Conservation (phyloP, 192 early-diverging fungal genomes). For the Mortierella claussenii region DNA sequence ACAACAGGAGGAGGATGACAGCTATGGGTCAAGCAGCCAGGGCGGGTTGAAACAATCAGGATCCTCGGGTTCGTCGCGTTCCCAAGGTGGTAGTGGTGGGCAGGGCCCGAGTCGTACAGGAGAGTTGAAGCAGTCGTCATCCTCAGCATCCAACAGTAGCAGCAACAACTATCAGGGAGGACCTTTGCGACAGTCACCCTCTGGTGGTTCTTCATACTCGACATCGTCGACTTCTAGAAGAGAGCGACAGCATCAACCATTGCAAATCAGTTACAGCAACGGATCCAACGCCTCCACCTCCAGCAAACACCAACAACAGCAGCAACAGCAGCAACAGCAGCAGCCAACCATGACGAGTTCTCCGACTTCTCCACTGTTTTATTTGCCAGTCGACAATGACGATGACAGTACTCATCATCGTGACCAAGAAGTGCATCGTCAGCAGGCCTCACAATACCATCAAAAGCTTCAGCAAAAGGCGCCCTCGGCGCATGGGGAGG, state of each 20-base stretch:
- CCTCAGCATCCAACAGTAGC: constrained; percentile 5
- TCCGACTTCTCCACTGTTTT: constrained; percentile 5
- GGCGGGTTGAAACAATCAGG: constrained; percentile 27
- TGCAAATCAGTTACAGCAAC: constrained; percentile 11
- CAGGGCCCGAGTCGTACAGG: not conserved
- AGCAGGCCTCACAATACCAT: constrained; percentile 44
- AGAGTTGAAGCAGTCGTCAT: constrained; percentile 41
- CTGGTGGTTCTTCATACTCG: constrained; percentile 26
- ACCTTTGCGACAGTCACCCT: constrained; percentile 32
- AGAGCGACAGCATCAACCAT: constrained; percentile 4
- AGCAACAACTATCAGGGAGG: constrained; percentile 2
- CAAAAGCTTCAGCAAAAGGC: constrained; percentile 48
- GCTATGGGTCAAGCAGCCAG: too few relatives aligned
- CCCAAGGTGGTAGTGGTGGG: constrained; percentile 4
- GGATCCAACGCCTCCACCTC: constrained; percentile 23
- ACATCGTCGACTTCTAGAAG: constrained; percentile 12
- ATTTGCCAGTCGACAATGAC: constrained; percentile 11
- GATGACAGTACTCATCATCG: constrained; percentile 3
- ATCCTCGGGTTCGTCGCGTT: constrained; percentile 25
- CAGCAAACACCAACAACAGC: constrained; percentile 12
- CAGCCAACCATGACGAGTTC: not conserved
- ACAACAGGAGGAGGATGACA: constrained; percentile 5
- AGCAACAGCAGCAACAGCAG: constrained; percentile 1
- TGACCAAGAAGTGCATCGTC: constrained; percentile 16
- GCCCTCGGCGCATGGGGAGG: constrained; percentile 24